Percentiles rank a stretch among this genome's conserved stretches.
Conservation (phyloP, 2,329 filamentous ascomycete species). For the Bipolaris zeicola region DNA sequence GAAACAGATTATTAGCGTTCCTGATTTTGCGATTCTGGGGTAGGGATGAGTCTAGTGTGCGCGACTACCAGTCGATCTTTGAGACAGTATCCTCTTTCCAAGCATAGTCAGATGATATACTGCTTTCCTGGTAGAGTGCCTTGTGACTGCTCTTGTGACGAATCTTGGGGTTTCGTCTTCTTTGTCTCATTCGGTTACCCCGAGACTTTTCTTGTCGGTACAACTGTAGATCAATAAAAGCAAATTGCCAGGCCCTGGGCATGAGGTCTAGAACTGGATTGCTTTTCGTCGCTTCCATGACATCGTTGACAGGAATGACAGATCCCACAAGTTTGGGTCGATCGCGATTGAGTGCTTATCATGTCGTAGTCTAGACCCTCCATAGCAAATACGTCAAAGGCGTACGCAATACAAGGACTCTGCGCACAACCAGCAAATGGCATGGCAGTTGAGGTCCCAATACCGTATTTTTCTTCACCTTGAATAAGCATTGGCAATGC, state of each 20-base stretch:
- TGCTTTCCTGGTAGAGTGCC: neutral
- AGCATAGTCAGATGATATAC: neutral
- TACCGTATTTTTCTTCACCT: neutral
- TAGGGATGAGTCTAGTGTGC: neutral
- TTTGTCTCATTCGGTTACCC: neutral
- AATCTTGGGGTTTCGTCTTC: neutral
- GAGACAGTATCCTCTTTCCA: too few relatives aligned
- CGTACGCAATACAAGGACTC: neutral
- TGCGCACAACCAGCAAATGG: neutral
- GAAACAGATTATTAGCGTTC: neutral
- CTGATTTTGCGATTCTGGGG: neutral
- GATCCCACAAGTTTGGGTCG: neutral
- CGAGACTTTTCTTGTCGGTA: neutral
- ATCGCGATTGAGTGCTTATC: neutral
- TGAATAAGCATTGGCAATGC: neutral
- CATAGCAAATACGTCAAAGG: neutral
- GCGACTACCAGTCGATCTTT: neutral
- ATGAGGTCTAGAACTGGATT: neutral
- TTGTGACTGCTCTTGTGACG: neutral
- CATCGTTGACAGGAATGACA: neutral
- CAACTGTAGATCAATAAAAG: neutral
- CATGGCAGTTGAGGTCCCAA: neutral
- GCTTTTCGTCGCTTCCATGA: neutral
- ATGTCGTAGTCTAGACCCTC: neutral
- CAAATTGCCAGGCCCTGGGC: neutral